Evolutionary conservation across 768 basidiomycete species (phyloP).

Genomic region (Calocybe indica): DNA sequence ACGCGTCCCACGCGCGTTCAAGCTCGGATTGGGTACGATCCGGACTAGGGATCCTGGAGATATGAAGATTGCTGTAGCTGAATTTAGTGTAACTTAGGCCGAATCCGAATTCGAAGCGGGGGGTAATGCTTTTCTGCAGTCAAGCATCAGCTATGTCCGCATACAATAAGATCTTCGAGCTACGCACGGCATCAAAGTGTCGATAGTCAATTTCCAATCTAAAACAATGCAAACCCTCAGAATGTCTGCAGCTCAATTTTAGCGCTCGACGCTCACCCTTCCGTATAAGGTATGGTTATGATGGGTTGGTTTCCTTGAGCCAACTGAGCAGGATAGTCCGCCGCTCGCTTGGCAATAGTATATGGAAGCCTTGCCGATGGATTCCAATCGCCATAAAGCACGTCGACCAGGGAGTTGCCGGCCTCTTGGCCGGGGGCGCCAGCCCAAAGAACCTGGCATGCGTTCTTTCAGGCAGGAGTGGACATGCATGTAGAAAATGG

Average conservation of each 20-base stretch:
- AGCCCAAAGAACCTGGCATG: conserved; percentile 51
- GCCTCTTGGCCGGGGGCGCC: conserved; percentile 64
- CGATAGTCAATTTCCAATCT: conserved; percentile 69
- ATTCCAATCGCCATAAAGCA: conserved; percentile 65
- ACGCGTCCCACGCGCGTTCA: conserved; percentile 50
- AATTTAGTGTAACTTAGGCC: conserved; percentile 86
- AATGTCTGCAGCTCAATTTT: background rate
- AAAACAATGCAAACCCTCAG: conserved; percentile 1
- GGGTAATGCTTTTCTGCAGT: conserved; percentile 56
- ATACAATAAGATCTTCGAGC: conserved; percentile 5
- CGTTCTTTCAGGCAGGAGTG: background rate
- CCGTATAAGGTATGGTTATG: conserved; percentile 52
- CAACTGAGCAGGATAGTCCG: conserved; percentile 55
- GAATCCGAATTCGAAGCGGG: conserved; percentile 87
- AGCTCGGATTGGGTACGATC: conserved; percentile 31
- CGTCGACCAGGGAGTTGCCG: conserved; percentile 65
- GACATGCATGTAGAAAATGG: conserved; percentile 18
- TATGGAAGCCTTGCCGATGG: conserved; percentile 68
- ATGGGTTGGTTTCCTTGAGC: conserved; percentile 31
- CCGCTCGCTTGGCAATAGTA: conserved; percentile 57
- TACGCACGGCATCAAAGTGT: conserved; percentile 59
- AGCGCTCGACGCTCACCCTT: conserved; percentile 31
- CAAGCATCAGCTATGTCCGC: conserved; percentile 8
- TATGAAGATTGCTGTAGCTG: conserved; percentile 53
- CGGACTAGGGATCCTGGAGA: conserved; percentile 35